Conservation (phyloP, 108 stramenopile species). For the Cyclotella sp. region DNA sequence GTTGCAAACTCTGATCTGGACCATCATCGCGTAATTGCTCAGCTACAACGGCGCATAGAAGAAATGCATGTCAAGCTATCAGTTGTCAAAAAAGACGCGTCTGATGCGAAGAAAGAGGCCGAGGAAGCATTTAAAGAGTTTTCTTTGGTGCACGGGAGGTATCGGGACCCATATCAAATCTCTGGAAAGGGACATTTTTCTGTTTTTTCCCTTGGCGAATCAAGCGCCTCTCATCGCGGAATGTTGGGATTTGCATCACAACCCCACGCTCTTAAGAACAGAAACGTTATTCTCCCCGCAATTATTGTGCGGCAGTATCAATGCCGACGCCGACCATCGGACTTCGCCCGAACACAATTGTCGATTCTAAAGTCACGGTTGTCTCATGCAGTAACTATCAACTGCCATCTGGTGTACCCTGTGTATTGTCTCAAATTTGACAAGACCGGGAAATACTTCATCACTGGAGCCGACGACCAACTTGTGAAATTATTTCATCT, state of each 20-base stretch:
- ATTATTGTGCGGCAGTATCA: constrained; percentile 43
- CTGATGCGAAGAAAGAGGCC: constrained; percentile 30
- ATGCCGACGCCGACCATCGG: constrained; percentile 7
- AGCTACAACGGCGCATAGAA: constrained; percentile 42
- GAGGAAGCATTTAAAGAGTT: constrained; percentile 5
- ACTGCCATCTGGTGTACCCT: constrained; percentile 83
- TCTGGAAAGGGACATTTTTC: constrained; percentile 20
- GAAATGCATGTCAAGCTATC: constrained; percentile 22
- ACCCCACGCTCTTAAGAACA: constrained; percentile 7
- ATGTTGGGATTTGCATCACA: constrained; percentile 13
- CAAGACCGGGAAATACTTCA: constrained; percentile 86
- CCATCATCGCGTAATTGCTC: constrained; percentile 53
- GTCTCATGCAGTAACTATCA: constrained; percentile 82
- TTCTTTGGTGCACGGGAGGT: constrained; percentile 4
- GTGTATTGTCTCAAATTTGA: constrained; percentile 93
- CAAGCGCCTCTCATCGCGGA: not conserved
- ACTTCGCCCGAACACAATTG: constrained; percentile 34
- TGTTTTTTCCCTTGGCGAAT: constrained; percentile 28
- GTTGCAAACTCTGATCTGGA: constrained; percentile 20
- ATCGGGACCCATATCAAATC: constrained; percentile 29
- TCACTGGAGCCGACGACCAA: constrained; percentile 95
- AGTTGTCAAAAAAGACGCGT: constrained; percentile 1
- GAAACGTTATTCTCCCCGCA: constrained; percentile 26
- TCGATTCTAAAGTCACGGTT: constrained; percentile 60
- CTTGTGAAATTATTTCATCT: constrained; percentile 91